Conservation (phyloP, 208 protist species). For the Lotmaria passim region DNA sequence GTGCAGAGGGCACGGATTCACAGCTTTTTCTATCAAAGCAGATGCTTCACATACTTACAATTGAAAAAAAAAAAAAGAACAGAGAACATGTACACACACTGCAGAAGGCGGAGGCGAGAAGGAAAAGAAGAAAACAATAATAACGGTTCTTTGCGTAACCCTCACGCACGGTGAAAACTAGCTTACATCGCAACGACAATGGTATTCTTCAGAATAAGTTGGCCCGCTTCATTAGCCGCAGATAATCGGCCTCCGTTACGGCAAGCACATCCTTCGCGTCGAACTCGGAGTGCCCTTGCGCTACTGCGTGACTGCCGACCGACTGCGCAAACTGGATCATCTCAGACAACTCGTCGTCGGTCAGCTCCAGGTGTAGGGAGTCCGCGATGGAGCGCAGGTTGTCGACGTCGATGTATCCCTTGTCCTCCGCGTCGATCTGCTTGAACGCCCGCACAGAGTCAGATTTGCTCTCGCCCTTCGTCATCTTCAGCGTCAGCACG, state of each 20-base stretch:
- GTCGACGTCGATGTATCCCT: slow-evolving; percentile 93
- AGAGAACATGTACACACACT: too few relatives aligned
- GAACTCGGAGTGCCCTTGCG: slow-evolving; percentile 50
- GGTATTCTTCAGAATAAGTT: slow-evolving; percentile 86
- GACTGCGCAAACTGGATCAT: slow-evolving; percentile 96
- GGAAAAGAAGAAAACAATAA: too few relatives aligned
- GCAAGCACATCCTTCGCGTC: slow-evolving; percentile 66
- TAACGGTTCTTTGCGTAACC: too few relatives aligned
- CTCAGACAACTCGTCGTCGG: slow-evolving; percentile 96
- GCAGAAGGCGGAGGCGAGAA: too few relatives aligned
- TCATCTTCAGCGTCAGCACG: slow-evolving; percentile 86
- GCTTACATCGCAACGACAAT: too few relatives aligned
- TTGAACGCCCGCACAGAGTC: slow-evolving; percentile 94
- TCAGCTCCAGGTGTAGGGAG: slow-evolving; percentile 92
- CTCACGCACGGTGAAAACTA: too few relatives aligned
- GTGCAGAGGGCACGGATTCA: too few relatives aligned
- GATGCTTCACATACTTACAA: too few relatives aligned
- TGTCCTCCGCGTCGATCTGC: slow-evolving; percentile 92
- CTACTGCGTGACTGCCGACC: slow-evolving; percentile 29
- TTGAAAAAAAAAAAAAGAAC: too few relatives aligned
- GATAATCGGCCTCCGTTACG: slow-evolving; percentile 95
- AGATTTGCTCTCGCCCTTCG: slow-evolving; percentile 68
- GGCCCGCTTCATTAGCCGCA: slow-evolving; percentile 97
- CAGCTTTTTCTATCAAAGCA: too few relatives aligned
- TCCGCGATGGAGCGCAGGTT: slow-evolving; percentile 95